phyloP scores from a whole-genome alignment of 176 grass and related monocot species.

The Miscanthus lutarioriparius region DNA sequence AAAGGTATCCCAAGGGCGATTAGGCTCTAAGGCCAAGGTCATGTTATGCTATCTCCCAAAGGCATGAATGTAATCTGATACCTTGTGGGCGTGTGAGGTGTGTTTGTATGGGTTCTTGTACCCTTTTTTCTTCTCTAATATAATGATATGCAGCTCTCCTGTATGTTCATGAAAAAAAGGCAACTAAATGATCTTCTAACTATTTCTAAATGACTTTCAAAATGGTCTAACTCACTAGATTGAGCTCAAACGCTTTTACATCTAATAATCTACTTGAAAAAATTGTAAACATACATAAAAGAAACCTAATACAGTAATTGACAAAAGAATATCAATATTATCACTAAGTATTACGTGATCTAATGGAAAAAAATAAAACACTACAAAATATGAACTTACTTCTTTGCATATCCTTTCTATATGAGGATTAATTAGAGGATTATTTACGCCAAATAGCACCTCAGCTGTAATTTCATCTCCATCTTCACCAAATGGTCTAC shows the following conservation, averaged over 20 bases:
- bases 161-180: not conserved
- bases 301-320: not conserved
- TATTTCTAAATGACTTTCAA: not conserved
- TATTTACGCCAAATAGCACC: slow-evolving; percentile 30
- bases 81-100: not conserved
- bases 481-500: slow-evolving; percentile 5
- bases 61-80: not conserved
- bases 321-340: not conserved
- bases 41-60: not conserved
- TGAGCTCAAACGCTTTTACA: slow-evolving; percentile 15
- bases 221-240: not conserved
- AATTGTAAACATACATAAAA: not conserved
- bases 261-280: slow-evolving; percentile 24
- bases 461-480: slow-evolving; percentile 23
- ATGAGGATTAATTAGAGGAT: slow-evolving; percentile 3
- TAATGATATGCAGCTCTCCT: not conserved
- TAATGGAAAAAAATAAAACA: slow-evolving; percentile 9
- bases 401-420: slow-evolving; percentile 31
- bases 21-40: not conserved
- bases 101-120: not conserved
- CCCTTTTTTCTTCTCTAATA: not conserved
- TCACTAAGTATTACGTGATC: not conserved
- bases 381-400: slow-evolving; percentile 33
- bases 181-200: not conserved
- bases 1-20: not conserved